A percentile compares a stretch with the other conserved stretches of the same genome.
Conservation (phyloP, 163 green algal species). For the Scenedesmus sp. region DNA sequence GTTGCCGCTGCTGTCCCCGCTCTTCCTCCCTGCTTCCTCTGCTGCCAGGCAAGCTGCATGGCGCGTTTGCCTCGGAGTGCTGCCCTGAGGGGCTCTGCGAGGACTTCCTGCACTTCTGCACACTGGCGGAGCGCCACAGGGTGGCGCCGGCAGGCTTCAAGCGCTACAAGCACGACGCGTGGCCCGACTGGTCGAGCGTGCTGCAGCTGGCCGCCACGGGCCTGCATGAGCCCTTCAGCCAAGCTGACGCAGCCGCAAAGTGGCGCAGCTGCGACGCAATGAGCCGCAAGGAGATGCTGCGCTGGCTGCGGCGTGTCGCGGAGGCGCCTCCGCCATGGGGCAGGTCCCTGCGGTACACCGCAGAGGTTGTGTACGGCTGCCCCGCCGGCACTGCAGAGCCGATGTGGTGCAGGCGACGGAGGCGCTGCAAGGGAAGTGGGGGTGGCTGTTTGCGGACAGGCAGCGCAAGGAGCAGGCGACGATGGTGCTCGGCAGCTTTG, state of each 20-base stretch:
- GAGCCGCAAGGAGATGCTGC: not conserved
- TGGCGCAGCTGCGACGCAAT: not conserved
- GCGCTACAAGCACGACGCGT: not conserved
- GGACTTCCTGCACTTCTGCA: not conserved
- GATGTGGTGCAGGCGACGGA: not conserved
- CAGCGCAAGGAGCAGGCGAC: not conserved
- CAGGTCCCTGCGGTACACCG: not conserved
- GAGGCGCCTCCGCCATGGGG: not conserved
- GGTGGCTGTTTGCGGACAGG: not conserved
- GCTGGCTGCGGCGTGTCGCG: not conserved
- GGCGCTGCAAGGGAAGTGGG: not conserved
- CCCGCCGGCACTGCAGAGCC: not conserved
- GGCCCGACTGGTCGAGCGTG: not conserved
- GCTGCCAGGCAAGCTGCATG: not conserved
- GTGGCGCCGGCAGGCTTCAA: not conserved
- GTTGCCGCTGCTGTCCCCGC: not conserved
- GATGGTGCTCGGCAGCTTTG: not conserved
- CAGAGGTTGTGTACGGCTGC: not conserved
- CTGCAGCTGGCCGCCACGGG: not conserved
- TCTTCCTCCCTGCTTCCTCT: not conserved
- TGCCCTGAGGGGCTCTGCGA: not conserved
- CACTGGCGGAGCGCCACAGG: not conserved
- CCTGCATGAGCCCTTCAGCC: not conserved
- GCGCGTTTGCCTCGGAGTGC: not conserved
- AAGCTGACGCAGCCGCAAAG: not conserved